Conservation (phyloP, 768 basidiomycete genomes). For the Pisolithus microcarpus region DNA sequence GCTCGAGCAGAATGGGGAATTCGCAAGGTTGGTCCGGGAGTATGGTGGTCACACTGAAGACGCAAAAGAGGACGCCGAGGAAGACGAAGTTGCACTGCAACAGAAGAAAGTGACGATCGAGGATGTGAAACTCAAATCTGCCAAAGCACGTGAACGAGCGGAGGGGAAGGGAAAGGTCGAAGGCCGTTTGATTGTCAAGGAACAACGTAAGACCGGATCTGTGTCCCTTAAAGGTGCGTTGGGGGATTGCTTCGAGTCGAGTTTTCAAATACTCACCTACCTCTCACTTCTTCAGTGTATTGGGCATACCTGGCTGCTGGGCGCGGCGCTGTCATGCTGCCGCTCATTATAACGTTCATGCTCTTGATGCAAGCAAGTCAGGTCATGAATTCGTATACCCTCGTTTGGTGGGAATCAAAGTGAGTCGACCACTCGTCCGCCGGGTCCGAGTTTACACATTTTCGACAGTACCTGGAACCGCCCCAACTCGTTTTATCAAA, state of each 20-base stretch:
- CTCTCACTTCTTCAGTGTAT: slow-evolving; percentile 40
- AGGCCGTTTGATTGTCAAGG: slow-evolving; percentile 59
- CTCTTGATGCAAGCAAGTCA: slow-evolving; percentile 55
- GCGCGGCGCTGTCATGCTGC: slow-evolving; percentile 41
- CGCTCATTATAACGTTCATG: slow-evolving; percentile 43
- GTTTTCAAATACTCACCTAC: neutral
- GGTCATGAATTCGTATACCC: slow-evolving; percentile 57
- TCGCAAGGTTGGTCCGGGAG: slow-evolving; percentile 51
- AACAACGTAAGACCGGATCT: slow-evolving; percentile 59
- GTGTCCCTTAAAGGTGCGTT: slow-evolving; percentile 40
- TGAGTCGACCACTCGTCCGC: slow-evolving; percentile 20
- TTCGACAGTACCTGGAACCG: slow-evolving; percentile 36
- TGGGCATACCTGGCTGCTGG: slow-evolving; percentile 52
- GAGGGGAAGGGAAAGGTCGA: slow-evolving; percentile 57
- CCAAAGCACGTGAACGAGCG: slow-evolving; percentile 26
- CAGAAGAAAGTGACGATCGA: slow-evolving; percentile 20
- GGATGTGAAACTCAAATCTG: slow-evolving; percentile 32
- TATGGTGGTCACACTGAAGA: slow-evolving; percentile 47
- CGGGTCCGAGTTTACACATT: neutral
- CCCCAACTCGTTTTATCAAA: slow-evolving; percentile 56
- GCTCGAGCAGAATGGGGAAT: slow-evolving; percentile 41
- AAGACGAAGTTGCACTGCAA: slow-evolving; percentile 11
- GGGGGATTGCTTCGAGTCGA: slow-evolving; percentile 4
- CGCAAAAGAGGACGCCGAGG: slow-evolving; percentile 21
- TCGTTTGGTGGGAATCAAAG: slow-evolving; percentile 70